phyloP scores from a whole-genome alignment of 1,139 yeast species.

The Saccharomyces hybrid region DNA sequence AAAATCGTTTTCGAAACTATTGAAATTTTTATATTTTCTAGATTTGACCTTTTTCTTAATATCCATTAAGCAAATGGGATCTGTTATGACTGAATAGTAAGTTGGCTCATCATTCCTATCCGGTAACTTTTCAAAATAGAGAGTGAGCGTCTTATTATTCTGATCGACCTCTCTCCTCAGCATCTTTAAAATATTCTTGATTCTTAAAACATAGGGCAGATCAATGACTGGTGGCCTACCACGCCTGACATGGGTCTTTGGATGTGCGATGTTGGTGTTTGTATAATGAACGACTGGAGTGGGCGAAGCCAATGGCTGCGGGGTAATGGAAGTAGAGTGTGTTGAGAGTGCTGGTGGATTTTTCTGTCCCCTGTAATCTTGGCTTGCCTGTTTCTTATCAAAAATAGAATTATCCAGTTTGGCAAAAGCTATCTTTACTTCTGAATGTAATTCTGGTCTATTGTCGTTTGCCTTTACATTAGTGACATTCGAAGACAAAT shows the following conservation, averaged over 20 bases:
- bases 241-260: slow-evolving; percentile 44
- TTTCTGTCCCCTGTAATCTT: neutral
- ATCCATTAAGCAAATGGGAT: slow-evolving; percentile 75
- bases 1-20: slow-evolving; percentile 69
- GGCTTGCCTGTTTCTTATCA: neutral
- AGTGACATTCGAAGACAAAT: slow-evolving; percentile 6
- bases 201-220: slow-evolving; percentile 86
- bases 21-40: slow-evolving; percentile 70
- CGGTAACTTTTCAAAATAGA: slow-evolving; percentile 74
- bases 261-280: slow-evolving; percentile 7
- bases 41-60: slow-evolving; percentile 79
- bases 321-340: neutral
- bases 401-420: neutral
- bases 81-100: slow-evolving; percentile 54
- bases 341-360: neutral
- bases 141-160: slow-evolving; percentile 43
- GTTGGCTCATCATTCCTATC: slow-evolving; percentile 57
- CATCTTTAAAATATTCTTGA: slow-evolving; percentile 74
- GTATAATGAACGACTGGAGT: neutral
- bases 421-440: neutral
- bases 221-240: slow-evolving; percentile 96
- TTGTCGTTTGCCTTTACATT: slow-evolving; percentile 3
- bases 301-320: neutral
- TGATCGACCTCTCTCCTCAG: slow-evolving; percentile 65
- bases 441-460: neutral